Percentiles rank a stretch among this genome's conserved stretches.
Conservation (phyloP, 352 stramenopile species). For the Globisporangium okanoganense region DNA sequence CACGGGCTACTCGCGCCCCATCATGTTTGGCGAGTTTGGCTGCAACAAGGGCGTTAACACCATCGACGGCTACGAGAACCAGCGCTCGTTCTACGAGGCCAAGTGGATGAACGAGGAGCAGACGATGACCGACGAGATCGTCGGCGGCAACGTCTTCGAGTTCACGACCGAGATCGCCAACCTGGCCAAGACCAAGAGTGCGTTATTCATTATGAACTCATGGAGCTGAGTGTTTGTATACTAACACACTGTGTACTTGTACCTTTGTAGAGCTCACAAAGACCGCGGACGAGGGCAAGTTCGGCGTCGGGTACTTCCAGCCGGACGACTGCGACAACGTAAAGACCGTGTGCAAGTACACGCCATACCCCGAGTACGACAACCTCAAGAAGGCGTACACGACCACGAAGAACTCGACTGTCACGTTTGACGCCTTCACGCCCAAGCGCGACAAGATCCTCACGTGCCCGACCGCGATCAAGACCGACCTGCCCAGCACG, state of each 20-base stretch:
- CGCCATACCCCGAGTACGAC: constrained; percentile 65
- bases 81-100: constrained; percentile 58
- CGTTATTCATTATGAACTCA: too few species aligned
- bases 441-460: constrained; percentile 31
- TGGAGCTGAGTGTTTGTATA: too few species aligned
- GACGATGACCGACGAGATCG: constrained; percentile 58
- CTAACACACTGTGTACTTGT: too few species aligned
- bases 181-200: constrained; percentile 30
- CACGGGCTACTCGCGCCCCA: constrained; percentile 41
- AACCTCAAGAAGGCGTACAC: constrained; percentile 77
- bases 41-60: constrained; percentile 68
- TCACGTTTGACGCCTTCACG: constrained; percentile 36
- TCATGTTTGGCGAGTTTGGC: constrained; percentile 79
- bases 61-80: constrained; percentile 61
- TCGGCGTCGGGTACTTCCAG: constrained; percentile 69
- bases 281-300: constrained; percentile 49
- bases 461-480: constrained; percentile 38
- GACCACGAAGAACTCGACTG: constrained; percentile 50
- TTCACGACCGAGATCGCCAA: constrained; percentile 68
- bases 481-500: constrained; percentile 20
- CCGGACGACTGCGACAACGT: constrained; percentile 68
- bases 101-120: constrained; percentile 79
- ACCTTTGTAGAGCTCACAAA: constrained; percentile 20
- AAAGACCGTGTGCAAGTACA: constrained; percentile 48
- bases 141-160: constrained; percentile 76